Base-by-base conservation (phyloP, 352 stramenopile genomes). In the Globisporangium solare region DNA sequence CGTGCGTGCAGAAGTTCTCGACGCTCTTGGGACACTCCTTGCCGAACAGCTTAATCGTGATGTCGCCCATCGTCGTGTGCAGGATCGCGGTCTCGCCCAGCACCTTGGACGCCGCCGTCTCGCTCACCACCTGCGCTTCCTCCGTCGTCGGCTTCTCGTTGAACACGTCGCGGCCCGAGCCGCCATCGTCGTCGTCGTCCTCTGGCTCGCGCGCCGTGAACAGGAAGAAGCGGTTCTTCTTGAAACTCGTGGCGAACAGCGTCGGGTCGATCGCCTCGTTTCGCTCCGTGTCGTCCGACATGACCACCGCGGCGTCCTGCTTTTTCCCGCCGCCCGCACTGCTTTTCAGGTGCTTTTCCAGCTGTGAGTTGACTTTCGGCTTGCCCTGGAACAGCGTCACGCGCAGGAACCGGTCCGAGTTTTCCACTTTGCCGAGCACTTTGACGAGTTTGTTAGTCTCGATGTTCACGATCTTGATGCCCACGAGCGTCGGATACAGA, bases 1-100 rank as follows among this genome's bases (percentile, higher is more conserved):
- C 87, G 63, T 99, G 97, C 8, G 90, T 97, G 61, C 86, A 96
- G 63, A 99, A 99, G 68, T 99, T 99, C 71, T 99, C 94, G 35
- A 99, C 86, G 3, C 95, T 99, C 61, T 84, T 85, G 2, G 89
- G 92, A 55, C 90, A 97, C 66, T 99, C 94, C 52, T 97, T 94
- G 17, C 77, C 68, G 66, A 99, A 99, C 14, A 99, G 72, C 61
- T 98, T 97, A 54, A 99, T 85, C 37, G 90, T 89, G 67, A 99
- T 98, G 67, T 99, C 97, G 12, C 97, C 97, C 85, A 98, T 97
- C 10, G 95, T 99, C 22, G 97, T 99, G 56, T 98, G 96, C 17
- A 99, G 56, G 18, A 99, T 89, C 13, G 86, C 88, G 67, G 91
- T 76, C 37, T 94, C 73, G 41, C 79, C 74, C 40, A 86, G 58